Conservation (phyloP, 306 rosid species). For the Hippophae rhamnoides region DNA sequence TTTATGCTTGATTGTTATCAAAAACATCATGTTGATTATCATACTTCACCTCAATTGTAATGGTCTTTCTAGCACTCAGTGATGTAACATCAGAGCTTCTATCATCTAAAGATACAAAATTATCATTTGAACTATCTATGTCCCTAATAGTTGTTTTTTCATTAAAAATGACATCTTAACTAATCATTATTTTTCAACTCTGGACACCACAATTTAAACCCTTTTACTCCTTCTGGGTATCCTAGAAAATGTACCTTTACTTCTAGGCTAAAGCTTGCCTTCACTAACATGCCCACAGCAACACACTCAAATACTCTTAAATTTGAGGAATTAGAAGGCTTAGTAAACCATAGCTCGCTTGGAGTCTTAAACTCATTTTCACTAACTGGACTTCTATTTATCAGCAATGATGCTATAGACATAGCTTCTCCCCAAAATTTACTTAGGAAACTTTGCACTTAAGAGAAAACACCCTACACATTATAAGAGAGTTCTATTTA, state of each 20-base stretch:
- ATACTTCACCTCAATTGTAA: too few relatives aligned
- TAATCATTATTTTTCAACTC: background rate
- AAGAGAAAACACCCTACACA: background rate
- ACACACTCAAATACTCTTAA: background rate
- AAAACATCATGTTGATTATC: too few relatives aligned
- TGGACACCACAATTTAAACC: background rate
- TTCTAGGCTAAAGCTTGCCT: background rate
- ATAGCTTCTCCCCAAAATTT: background rate
- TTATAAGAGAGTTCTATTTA: background rate
- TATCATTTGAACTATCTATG: too few relatives aligned
- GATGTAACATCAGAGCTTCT: background rate
- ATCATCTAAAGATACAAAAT: background rate
- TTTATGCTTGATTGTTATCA: too few relatives aligned
- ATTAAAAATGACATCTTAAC: background rate
- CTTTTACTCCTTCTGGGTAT: background rate
- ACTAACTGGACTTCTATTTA: background rate
- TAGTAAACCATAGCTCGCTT: background rate
- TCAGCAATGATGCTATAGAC: background rate
- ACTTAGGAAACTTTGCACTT: background rate
- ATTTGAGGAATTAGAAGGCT: background rate
- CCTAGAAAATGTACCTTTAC: background rate
- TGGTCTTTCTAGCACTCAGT: background rate
- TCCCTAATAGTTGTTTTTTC: background rate
- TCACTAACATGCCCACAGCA: background rate
- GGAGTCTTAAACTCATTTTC: background rate